Evolutionary conservation across 108 stramenopile species (phyloP), one percentile per base, ranked within the genome.

Genomic region (Pseudonitzschia delicatissima): DNA sequence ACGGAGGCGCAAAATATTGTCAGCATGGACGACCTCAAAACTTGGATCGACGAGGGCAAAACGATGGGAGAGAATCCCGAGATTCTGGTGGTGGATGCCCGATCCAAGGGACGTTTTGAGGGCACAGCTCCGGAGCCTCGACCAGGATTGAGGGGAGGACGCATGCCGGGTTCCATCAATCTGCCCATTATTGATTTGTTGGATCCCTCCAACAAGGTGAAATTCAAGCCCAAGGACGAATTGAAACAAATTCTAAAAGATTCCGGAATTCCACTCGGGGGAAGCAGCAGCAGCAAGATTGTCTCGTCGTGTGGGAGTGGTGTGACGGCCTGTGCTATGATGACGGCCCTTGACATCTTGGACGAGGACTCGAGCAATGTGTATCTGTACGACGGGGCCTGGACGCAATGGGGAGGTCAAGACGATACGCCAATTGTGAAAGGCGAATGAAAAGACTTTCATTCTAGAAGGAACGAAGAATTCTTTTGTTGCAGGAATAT

Each of bases 161-260:
- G 85, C 60, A 92, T 92, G 82, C 91, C 91, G 33, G 82, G 84
- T 12, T 80, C 85, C 11, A 66, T 76, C 15, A 88, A 92, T 73
- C 57, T 92, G 11, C 84, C 82, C 12, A 87, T 88, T 50, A 44
- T 62, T 21, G 52, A 70, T 33, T 49, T 92, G 26, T 65, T 86
- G 49, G 50, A 81, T 49, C 71, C 74, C 3, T 55, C 76, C 42
- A 81, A 88, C 64, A 40, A 67, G 31, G 55, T 66, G 9, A 53
- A 74, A 59, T 62, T 89, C 34, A 81, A 82, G 45, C 42, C 85
- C 33, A 79, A 68, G 48, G 62, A 72, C 40, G 84, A 82, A 58
- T 53, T 92, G 28, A 25, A 71, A 51, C 18, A 57, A 44, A 57
- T 87, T 13, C 73, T 92, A 21, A 45, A 47, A 12, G 65, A 76